These are phyloP conservation scores for Skeletonema grethae DNA, from an alignment of 108 stramenopile genomes.

Conservation along the genomic window DNA sequence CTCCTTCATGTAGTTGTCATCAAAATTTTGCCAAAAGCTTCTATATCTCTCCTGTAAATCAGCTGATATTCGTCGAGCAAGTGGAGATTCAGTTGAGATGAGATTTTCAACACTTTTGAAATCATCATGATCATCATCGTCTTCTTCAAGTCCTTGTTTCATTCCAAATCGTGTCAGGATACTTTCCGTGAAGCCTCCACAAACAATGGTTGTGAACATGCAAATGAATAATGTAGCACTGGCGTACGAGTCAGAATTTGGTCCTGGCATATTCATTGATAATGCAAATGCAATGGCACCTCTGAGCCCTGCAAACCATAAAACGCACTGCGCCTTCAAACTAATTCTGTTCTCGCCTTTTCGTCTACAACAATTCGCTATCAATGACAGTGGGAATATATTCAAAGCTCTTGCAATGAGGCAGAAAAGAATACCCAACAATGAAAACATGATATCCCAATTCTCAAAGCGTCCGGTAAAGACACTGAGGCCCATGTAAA, in stretches of 20 bases:
- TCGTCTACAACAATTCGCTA: constrained; percentile 85
- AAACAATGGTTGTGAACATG: constrained; percentile 95
- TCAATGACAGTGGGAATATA: constrained; percentile 87
- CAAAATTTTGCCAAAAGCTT: constrained; percentile 61
- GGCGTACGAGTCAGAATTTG: constrained; percentile 82
- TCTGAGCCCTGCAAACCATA: constrained; percentile 96
- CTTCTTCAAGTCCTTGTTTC: constrained; percentile 43
- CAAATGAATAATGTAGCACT: constrained; percentile 94
- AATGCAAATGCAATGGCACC: constrained; percentile 97
- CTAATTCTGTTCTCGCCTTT: constrained; percentile 59
- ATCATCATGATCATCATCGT: constrained; percentile 7
- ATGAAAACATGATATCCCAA: constrained; percentile 76
- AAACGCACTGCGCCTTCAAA: constrained; percentile 83
- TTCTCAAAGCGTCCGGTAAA: constrained; percentile 87
- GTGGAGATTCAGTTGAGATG: constrained; percentile 18
- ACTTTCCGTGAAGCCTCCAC: constrained; percentile 93
- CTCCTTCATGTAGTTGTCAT: constrained; percentile 63
- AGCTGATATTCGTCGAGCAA: constrained; percentile 26
- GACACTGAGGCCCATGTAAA: constrained; percentile 97
- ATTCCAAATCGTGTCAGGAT: constrained; percentile 85
- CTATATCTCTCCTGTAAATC: constrained; percentile 29
- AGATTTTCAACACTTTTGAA: constrained; percentile 29
- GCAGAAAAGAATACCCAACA: constrained; percentile 86
- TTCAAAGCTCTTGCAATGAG: constrained; percentile 83
- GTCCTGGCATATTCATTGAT: constrained; percentile 91